These are phyloP conservation scores for Vigna angularis DNA, from an alignment of 306 rosid genomes.

Conservation along the genomic window DNA sequence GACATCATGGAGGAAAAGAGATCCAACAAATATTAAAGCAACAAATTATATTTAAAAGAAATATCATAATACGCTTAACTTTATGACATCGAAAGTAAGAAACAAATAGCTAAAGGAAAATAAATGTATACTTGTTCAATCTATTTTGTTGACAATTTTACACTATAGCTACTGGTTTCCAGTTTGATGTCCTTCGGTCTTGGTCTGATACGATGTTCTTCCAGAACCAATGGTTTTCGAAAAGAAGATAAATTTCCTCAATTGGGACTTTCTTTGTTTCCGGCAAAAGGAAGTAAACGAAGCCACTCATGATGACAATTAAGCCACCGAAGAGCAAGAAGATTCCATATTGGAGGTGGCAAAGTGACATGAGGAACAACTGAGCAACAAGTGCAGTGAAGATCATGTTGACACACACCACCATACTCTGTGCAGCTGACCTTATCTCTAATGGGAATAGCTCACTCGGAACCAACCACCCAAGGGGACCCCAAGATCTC, in stretches of 20 bases:
- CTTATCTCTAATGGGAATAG: conserved; percentile 91
- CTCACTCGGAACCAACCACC: conserved; percentile 98
- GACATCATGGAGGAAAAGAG: background rate
- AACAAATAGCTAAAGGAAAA: conserved; percentile 7
- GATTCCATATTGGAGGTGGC: conserved; percentile 89
- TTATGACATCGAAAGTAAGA: conserved; percentile 15
- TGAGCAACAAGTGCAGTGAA: conserved; percentile 95
- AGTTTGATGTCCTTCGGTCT: conserved; percentile 35
- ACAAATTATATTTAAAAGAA: conserved; percentile 8
- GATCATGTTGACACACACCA: conserved; percentile 90
- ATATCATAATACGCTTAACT: conserved; percentile 1
- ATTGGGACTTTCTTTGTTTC: conserved; percentile 96
- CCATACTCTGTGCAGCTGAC: conserved; percentile 95
- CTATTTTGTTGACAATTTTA: conserved; percentile 33
- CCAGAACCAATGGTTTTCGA: conserved; percentile 92
- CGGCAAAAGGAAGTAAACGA: conserved; percentile 85
- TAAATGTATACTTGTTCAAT: conserved; percentile 27
- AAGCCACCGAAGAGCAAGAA: conserved; percentile 81
- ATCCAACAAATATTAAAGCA: background rate
- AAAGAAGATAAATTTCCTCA: conserved; percentile 88
- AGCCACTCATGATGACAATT: conserved; percentile 74
- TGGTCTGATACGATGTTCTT: conserved; percentile 55
- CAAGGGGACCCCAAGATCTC: conserved; percentile 98
- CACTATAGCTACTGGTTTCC: conserved; percentile 41
- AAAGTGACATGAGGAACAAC: conserved; percentile 75